These are phyloP conservation scores for Aspergillus egyptiacus DNA, from an alignment of 495 filamentous ascomycete species.

Conservation along the genomic window DNA sequence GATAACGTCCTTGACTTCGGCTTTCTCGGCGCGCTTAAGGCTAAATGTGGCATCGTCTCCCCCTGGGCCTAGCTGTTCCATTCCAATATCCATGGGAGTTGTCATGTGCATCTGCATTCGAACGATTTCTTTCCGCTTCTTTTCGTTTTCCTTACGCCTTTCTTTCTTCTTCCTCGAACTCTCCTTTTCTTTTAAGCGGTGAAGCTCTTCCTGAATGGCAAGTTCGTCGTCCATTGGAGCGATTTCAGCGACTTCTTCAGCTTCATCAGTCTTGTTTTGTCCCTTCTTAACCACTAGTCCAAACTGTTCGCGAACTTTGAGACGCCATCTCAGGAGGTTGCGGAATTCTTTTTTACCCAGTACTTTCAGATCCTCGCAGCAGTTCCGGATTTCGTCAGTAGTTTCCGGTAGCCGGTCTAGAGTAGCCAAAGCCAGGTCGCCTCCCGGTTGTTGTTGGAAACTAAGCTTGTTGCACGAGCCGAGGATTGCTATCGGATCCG, in stretches of 20 bases:
- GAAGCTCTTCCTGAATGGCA: conserved; percentile 78
- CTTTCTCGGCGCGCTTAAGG: conserved; percentile 71
- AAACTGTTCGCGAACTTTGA: conserved; percentile 86
- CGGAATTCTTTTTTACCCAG: conserved; percentile 94
- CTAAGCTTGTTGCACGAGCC: conserved; percentile 77
- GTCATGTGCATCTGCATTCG: conserved; percentile 97
- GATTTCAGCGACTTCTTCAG: conserved; percentile 71
- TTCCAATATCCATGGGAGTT: conserved; percentile 89
- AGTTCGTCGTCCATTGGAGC: conserved; percentile 91
- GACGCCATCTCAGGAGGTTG: conserved; percentile 82
- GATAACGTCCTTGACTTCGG: conserved; percentile 61
- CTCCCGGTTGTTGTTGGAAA: conserved; percentile 69
- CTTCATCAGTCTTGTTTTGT: conserved; percentile 45
- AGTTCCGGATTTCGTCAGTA: conserved; percentile 75
- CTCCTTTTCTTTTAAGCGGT: conserved; percentile 73
- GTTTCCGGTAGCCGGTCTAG: conserved; percentile 89
- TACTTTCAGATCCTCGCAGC: conserved; percentile 84
- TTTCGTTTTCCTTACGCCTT: conserved; percentile 76
- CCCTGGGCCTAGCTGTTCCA: conserved; percentile 75
- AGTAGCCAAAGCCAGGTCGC: conserved; percentile 80
- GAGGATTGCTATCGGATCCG: conserved; percentile 93
- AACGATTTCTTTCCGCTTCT: conserved; percentile 81
- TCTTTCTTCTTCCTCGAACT: conserved; percentile 69
- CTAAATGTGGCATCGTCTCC: conserved; percentile 79
- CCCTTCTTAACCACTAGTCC: conserved; percentile 69